Evolutionary conservation across 192 early-diverging fungal genomes (phyloP).

Genomic region (Lunasporangiospora selenospora): DNA sequence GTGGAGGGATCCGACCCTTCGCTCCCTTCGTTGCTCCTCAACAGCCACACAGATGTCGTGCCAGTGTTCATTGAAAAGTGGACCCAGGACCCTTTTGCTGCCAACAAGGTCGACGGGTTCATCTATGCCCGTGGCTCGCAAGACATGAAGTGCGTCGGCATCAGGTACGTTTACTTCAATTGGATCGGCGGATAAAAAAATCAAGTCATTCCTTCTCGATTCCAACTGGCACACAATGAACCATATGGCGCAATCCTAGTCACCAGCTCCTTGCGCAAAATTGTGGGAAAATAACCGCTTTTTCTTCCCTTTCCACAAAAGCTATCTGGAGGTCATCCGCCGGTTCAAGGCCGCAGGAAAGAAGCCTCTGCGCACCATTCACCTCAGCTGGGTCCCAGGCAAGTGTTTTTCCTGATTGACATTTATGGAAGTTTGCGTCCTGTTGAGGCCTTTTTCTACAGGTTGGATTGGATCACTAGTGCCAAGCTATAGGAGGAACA

Average conservation of each 20-base stretch:
- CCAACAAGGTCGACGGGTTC: slow-evolving; percentile 63
- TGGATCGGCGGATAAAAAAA: no score
- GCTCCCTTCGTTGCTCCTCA: slow-evolving; percentile 73
- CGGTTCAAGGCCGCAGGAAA: slow-evolving; percentile 59
- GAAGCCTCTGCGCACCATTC: slow-evolving; percentile 71
- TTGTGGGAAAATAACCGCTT: no score
- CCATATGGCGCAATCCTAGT: no score
- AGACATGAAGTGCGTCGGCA: slow-evolving; percentile 93
- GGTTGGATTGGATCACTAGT: neutral
- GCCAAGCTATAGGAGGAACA: no score
- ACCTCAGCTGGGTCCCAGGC: slow-evolving; percentile 80
- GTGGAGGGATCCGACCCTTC: slow-evolving; percentile 65
- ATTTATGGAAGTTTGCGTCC: neutral
- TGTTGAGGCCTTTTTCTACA: neutral
- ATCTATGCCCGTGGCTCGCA: slow-evolving; percentile 88
- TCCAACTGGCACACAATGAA: no score
- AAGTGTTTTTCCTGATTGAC: slow-evolving; percentile 6
- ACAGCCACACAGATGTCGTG: slow-evolving; percentile 91
- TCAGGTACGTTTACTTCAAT: slow-evolving; percentile 44
- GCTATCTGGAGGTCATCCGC: slow-evolving; percentile 85
- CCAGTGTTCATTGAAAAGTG: slow-evolving; percentile 82
- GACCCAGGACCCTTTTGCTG: slow-evolving; percentile 81
- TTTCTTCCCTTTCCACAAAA: no score
- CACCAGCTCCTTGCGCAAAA: no score
- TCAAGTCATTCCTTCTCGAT: no score